A percentile compares a stretch with the other conserved stretches of the same genome.
phyloP scores from a whole-genome alignment of 1,139 yeast species.

The Saccharomyces hybrid region DNA sequence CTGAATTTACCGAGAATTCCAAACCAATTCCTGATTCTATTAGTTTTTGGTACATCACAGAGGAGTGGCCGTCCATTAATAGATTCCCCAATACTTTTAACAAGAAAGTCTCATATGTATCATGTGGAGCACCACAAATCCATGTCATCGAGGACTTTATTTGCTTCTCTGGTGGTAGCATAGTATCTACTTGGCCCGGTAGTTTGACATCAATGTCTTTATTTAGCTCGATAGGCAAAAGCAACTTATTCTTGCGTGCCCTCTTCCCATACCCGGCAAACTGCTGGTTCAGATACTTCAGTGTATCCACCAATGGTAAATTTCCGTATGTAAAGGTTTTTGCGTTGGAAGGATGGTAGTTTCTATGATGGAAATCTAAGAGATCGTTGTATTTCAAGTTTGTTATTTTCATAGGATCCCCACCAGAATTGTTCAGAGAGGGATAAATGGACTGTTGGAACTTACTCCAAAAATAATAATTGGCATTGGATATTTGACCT shows the following conservation, averaged over 20 bases:
- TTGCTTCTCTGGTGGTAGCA: constrained; percentile 67
- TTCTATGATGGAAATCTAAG: constrained; percentile 59
- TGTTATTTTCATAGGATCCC: constrained; percentile 81
- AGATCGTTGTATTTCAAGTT: constrained; percentile 67
- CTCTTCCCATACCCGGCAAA: constrained; percentile 51
- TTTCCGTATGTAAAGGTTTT: constrained; percentile 84
- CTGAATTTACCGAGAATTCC: constrained; percentile 84
- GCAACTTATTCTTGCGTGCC: constrained; percentile 18
- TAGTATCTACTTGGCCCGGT: constrained; percentile 78
- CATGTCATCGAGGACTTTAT: constrained; percentile 78
- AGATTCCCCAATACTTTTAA: constrained; percentile 67
- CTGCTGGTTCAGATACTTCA: constrained; percentile 48
- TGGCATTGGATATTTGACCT: constrained; percentile 88
- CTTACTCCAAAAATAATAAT: constrained; percentile 76
- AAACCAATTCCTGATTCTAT: constrained; percentile 81
- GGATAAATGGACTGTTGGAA: constrained; percentile 85
- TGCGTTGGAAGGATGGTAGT: constrained; percentile 89
- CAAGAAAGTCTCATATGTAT: constrained; percentile 62
- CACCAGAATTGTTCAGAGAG: constrained; percentile 83
- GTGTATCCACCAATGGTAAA: constrained; percentile 55
- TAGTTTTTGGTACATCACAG: constrained; percentile 77
- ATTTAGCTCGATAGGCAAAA: constrained; percentile 40
- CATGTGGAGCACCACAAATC: constrained; percentile 70
- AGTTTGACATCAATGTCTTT: constrained; percentile 36
- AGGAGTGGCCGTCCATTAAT: constrained; percentile 84